Base-by-base conservation (phyloP, 768 basidiomycete genomes). In the Suillus bovinus region DNA sequence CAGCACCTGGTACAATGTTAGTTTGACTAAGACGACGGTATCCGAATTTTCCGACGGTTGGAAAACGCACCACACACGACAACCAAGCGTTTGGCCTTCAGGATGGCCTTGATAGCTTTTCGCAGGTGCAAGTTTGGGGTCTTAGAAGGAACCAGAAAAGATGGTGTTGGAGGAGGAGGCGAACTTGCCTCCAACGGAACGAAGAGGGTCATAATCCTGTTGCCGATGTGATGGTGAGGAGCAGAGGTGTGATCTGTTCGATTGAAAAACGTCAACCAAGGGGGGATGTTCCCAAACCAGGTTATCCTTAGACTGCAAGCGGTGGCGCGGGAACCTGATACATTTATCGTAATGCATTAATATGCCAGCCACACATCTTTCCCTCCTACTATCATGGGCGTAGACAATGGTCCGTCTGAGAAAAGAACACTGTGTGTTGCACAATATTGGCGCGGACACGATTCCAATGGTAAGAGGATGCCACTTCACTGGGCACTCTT, bases 81-180 rank as follows among this genome's bases (percentile, higher is more conserved):
- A n/a, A 93, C 91, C 69, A 95, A 83, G 58, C 90, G 83, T 73
- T 84, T 89, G 9, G 93, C 90, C 75, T 90, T 91, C 69, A 90
- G 71, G 64, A 94, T 86, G 34, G 90, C 79, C 69, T 83, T 86
- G 61, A 89, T 75, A 17, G 83, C 81, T 65, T 80, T 84, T 58
- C 79, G 74, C 39, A 88, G 70, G 59, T 89, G 84, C 41, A 75
- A 70, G 34, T 64, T 68, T 17, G 79, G 78, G 66, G 87, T 79
- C 27, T 74, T 61, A n/a, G 86, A 69, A 34, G 76, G 77, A 13
- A 79, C 68, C 50, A 90, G 75, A 70, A 89, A 90, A 1, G 86
- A 65, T 4, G 88, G 88, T 0, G 77, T 76, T n/a, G 76, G 39
- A 31, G 87, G 84, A 4, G 80, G 71, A 5, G 79, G 75, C 52